Evolutionary conservation across 192 early-diverging fungal species (phyloP).

Genomic region (Coemansia sp.): DNA sequence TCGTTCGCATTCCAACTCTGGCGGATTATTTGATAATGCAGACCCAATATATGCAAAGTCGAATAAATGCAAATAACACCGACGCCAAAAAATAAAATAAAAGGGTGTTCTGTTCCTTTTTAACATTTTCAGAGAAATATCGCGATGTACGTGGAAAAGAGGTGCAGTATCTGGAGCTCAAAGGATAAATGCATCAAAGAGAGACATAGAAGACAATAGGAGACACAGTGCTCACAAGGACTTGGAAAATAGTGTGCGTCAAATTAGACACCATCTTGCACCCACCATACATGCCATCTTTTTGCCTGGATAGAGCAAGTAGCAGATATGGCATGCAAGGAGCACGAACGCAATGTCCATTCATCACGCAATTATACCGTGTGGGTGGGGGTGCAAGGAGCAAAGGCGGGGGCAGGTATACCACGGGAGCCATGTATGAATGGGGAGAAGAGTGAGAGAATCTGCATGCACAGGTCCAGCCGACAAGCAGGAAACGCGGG

Average conservation of each 20-base stretch:
- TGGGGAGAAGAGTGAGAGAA: background rate
- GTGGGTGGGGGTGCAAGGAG: background rate
- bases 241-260: background rate
- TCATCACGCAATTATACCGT: background rate
- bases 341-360: background rate
- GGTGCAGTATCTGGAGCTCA: background rate
- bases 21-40: slow-evolving; percentile 5
- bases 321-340: background rate
- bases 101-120: background rate
- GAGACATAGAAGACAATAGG: background rate
- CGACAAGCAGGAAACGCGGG: background rate
- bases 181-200: background rate
- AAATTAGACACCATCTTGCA: background rate
- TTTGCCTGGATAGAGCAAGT: background rate
- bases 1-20: slow-evolving; percentile 4
- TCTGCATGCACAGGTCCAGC: slow-evolving; percentile 1
- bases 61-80: slow-evolving; percentile 5
- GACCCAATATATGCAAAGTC: background rate
- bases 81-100: background rate
- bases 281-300: background rate
- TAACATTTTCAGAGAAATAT: background rate
- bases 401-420: background rate
- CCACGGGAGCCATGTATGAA: slow-evolving; percentile 1
- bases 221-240: background rate
- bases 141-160: background rate